phyloP scores from a whole-genome alignment of 148 eudicot genomes.

The Amaranthus cruentus region DNA sequence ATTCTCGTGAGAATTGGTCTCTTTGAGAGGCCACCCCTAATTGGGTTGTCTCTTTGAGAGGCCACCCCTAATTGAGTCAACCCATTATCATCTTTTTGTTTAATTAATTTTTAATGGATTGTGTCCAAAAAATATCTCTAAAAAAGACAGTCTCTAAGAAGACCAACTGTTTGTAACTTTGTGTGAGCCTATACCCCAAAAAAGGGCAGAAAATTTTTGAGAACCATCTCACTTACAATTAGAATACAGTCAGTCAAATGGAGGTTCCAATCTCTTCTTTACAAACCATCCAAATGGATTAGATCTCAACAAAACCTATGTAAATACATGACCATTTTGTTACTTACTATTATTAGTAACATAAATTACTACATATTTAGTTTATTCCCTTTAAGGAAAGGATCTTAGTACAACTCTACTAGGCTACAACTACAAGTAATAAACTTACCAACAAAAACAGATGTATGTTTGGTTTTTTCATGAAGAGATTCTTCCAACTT shows the following conservation, averaged over 20 bases:
- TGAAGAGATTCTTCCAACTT: slow-evolving; percentile 8
- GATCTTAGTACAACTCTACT: slow-evolving; percentile 1
- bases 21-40: too few relatives aligned
- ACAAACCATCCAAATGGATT: background rate
- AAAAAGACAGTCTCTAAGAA: too few relatives aligned
- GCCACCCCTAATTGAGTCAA: too few relatives aligned
- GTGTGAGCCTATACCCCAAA: background rate
- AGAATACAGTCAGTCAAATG: slow-evolving; percentile 3
- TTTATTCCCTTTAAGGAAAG: slow-evolving; percentile 10
- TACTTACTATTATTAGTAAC: slow-evolving; percentile 16
- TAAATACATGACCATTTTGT: slow-evolving; percentile 9
- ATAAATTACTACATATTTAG: slow-evolving; percentile 14
- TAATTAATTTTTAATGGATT: too few relatives aligned
- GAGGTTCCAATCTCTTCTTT: slow-evolving; percentile 1
- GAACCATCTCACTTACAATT: slow-evolving; percentile 3
- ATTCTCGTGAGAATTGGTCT: too few relatives aligned
- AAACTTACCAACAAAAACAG: slow-evolving; percentile 12
- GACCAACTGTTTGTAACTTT: too few relatives aligned
- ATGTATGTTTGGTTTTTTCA: slow-evolving; percentile 7
- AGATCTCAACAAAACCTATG: background rate
- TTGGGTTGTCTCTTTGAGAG: too few relatives aligned
- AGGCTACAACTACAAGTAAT: background rate
- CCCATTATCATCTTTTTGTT: too few relatives aligned
- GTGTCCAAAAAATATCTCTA: too few relatives aligned
- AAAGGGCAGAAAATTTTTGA: background rate